phyloP scores from a whole-genome alignment of 495 filamentous ascomycete species.

The Darksidea phi region DNA sequence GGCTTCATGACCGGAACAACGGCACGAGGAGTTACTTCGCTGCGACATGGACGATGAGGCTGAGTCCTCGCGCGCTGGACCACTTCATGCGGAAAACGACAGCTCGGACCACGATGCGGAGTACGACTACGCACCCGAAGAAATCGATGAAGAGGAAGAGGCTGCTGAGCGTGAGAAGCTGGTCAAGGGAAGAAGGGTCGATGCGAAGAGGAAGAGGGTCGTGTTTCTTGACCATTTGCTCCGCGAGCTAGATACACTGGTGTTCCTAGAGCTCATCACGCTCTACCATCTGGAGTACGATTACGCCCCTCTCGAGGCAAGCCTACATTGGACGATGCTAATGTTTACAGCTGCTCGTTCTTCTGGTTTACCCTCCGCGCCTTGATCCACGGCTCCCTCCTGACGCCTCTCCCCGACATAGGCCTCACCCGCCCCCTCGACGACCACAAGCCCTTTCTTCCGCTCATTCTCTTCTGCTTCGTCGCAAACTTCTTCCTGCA shows the following conservation, averaged over 20 bases:
- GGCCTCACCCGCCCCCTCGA: conserved; percentile 53
- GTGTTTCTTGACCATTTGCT: conserved; percentile 69
- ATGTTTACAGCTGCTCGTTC: conserved; percentile 67
- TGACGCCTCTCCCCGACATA: conserved; percentile 73
- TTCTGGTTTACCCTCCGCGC: conserved; percentile 68
- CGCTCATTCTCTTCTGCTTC: conserved; percentile 53
- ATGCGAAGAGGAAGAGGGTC: conserved; percentile 53
- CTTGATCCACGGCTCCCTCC: conserved; percentile 68
- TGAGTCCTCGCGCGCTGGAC: conserved; percentile 51
- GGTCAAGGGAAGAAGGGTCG: conserved; percentile 39
- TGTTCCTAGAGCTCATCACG: conserved; percentile 75
- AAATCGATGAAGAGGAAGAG: conserved; percentile 16
- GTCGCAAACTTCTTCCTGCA: conserved; percentile 72
- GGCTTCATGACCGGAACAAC: conserved; percentile 15
- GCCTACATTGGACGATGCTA: conserved; percentile 21
- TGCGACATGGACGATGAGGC: conserved; percentile 64
- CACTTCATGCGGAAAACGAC: conserved; percentile 33
- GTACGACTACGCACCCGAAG: conserved; percentile 22
- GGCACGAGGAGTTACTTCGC: neutral
- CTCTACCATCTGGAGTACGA: conserved; percentile 91
- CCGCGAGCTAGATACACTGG: conserved; percentile 72
- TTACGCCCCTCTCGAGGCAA: neutral
- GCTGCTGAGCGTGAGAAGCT: conserved; percentile 39
- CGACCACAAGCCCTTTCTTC: conserved; percentile 43
- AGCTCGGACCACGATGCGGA: conserved; percentile 31